Conservation (phyloP, 2,329 filamentous ascomycete genomes). For the Sclerotinia minor region DNA sequence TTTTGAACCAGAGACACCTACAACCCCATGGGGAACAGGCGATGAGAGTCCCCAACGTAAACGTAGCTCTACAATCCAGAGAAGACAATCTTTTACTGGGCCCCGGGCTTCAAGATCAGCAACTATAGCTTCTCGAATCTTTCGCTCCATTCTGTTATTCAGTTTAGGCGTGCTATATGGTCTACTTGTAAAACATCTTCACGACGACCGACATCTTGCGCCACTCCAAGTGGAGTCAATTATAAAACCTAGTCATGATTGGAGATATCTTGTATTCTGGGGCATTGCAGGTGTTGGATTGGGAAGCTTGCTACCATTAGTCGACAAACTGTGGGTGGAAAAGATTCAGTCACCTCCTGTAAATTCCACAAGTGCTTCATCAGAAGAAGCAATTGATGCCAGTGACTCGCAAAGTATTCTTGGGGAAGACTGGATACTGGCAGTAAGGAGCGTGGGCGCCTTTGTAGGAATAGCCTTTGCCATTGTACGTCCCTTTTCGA, state of each 20-base stretch:
- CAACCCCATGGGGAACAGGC: conserved; percentile 78
- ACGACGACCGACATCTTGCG: conserved; percentile 64
- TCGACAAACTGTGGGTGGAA: conserved; percentile 74
- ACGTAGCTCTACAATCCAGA: conserved; percentile 19
- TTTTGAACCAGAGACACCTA: conserved; percentile 52
- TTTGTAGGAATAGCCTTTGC: conserved; percentile 75
- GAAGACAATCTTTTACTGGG: conserved; percentile 30
- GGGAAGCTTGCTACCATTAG: conserved; percentile 78
- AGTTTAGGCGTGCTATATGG: conserved; percentile 81
- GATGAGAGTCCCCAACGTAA: conserved; percentile 62
- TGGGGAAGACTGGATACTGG: conserved; percentile 72
- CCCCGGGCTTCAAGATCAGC: conserved; percentile 39
- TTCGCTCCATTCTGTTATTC: conserved; percentile 69
- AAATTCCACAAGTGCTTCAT: conserved; percentile 17
- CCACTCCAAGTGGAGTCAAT: conserved; percentile 56
- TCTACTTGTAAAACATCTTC: conserved; percentile 75
- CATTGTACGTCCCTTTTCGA: conserved; percentile 67
- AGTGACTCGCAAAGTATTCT: conserved; percentile 40
- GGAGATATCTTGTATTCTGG: conserved; percentile 78
- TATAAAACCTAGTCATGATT: conserved; percentile 50
- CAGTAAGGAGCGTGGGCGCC: conserved; percentile 67
- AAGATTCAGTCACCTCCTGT: neutral
- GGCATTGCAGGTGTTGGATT: conserved; percentile 74
- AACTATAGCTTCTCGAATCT: conserved; percentile 47
- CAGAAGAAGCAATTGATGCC: conserved; percentile 32